Conservation (phyloP, 2,329 filamentous ascomycete genomes). For the Calonectria naviculata region DNA sequence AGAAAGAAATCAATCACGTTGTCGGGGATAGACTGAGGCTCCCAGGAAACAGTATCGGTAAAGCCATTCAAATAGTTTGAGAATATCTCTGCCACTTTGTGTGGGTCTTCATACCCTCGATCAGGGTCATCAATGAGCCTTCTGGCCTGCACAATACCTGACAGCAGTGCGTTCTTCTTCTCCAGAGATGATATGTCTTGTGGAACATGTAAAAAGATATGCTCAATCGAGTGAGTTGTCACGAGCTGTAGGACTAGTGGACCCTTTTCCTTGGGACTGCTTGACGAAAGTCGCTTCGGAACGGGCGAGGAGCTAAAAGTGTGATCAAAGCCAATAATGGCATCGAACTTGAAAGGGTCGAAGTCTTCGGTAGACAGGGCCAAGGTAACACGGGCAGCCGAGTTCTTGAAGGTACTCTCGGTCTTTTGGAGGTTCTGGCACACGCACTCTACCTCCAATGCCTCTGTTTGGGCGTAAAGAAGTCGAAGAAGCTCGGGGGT, state of each 20-base stretch:
- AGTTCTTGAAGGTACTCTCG: conserved; percentile 44
- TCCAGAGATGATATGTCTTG: conserved; percentile 51
- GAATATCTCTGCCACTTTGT: conserved; percentile 60
- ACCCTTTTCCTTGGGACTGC: conserved; percentile 35
- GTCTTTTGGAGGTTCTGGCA: conserved; percentile 45
- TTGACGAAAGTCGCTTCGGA: conserved; percentile 33
- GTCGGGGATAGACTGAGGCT: conserved; percentile 58
- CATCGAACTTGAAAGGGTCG: conserved; percentile 56
- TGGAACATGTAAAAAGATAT: conserved; percentile 61
- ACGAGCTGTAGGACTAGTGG: conserved; percentile 62
- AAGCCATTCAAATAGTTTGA: conserved; percentile 54
- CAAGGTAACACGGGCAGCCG: conserved; percentile 54
- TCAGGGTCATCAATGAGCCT: conserved; percentile 55
- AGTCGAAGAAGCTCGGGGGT: conserved; percentile 62
- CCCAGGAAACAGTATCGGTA: conserved; percentile 55
- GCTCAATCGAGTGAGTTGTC: conserved; percentile 65
- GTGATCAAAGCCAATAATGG: conserved; percentile 66
- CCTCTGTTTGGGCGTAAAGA: conserved; percentile 60
- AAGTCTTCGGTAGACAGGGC: conserved; percentile 52
- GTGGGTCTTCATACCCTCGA: conserved; percentile 52
- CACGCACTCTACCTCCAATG: conserved; percentile 49
- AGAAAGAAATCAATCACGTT: conserved; percentile 61
- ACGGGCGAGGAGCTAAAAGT: conserved; percentile 54
- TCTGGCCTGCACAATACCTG: conserved; percentile 48
- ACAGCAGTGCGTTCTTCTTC: conserved; percentile 58